Base-by-base conservation (phyloP, 768 basidiomycete genomes). In the Suillus paluster region DNA sequence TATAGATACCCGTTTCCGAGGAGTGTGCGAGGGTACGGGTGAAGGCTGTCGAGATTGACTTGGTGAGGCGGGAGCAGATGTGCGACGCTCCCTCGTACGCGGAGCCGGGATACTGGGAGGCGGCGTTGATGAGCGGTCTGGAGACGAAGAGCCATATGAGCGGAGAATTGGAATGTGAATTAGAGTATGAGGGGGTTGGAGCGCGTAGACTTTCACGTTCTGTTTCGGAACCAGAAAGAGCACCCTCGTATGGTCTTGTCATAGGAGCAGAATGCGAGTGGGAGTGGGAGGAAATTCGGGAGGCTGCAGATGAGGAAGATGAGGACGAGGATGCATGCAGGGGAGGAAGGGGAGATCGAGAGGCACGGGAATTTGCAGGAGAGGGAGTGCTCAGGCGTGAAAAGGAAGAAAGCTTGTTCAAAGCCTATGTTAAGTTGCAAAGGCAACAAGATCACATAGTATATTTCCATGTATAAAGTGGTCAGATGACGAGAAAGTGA, bases 151-250 rank as follows among this genome's bases (percentile, higher is more conserved):
- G 3, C 73, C 73, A 45, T 70, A 71, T n/a, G 63, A 68, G 53
- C 57, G 17, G n/a, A 62, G 71, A 69, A 59, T 67, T 60, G 33
- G 72, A 64, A 69, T 68, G 68, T 50, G 77, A 65, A 65, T 73
- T 69, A 48, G 70, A 68, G 64, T 72, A 63, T 59, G 75, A 67
- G 63, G 75, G 70, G 59, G 73, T 63, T 17, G 70, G 70, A 8
- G 71, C 75, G 70, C 73, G 73, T 42, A 73, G 67, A 42, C 80
- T 83, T 73, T 92, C 91, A 48, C 90, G 86, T 73, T 94, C 92
- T 0, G 92, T 94, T 73, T 93, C 92, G 3, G 91, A 93, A 36
- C 92, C 92, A 8, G 91, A 93, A 58, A 82, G 81, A 36, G 74
- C 65, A 54, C 77, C 78, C 55, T 78, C 76, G 38, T 64, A 64